Base-by-base conservation (phyloP, 257 asterid genomes). In the Forsythia suspensa region DNA sequence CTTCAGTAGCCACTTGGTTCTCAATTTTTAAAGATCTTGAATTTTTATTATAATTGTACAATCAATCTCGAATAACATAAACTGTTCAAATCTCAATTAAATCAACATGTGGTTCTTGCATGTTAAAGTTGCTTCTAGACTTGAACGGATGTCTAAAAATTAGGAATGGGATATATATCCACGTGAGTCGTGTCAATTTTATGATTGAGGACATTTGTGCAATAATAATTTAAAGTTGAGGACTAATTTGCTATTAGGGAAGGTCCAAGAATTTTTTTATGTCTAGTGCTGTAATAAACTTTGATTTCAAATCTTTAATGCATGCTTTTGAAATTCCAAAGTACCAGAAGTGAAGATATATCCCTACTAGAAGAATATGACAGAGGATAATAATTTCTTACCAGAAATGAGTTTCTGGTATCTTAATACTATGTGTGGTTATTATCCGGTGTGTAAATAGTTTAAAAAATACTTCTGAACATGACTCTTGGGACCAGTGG, bases 401-500 rank as follows among this genome's bases (percentile, higher is more conserved):
- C 65, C 63, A 52, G 24, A 18, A 16, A 18, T 18, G 63, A 55
- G 63, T 55, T 55, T 55, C 24, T 8, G 21, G 16, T 55, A 18
- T n/a, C 65, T n/a, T 55, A 6, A n/a, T 18, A 6, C 11, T 55
- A 71, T 42, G 36, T 41, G 52, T 55, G 65, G 4, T 42, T 79
- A 29, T 29, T 29, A 71, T 75, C 84, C 70, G 57, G 41, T 75
- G 12, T 41, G 71, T 74, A 82, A 77, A 68, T 41, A 48, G 39
- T 59, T 16, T 41, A 21, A 43, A 63, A 46, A 52, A 70, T 75
- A 78, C 1, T 29, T 29, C 34, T 29, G 34, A 29, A 29, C 70
- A 51, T 67, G 78, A 77, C 74, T 76, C 66, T 77, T 78, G 73
- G 37, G 81, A n/a, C 72, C 18, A 77, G 13, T 77, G 85, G 83